A percentile compares a stretch with the other conserved stretches of the same genome.
These are phyloP conservation scores for Aspergillus kassunensis DNA, from an alignment of 495 filamentous ascomycete species.

Conservation along the genomic window DNA sequence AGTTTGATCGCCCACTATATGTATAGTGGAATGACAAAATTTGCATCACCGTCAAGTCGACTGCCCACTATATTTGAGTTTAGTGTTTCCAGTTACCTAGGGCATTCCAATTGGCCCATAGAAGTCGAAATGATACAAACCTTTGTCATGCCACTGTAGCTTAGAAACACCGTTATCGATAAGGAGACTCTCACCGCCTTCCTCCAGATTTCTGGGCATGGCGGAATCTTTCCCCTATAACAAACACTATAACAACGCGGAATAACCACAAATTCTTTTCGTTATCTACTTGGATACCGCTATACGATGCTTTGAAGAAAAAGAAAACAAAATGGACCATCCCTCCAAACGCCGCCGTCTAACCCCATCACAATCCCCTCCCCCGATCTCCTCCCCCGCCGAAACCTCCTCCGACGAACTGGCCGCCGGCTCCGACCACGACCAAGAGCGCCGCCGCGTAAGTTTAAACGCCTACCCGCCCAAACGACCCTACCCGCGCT, in stretches of 20 bases:
- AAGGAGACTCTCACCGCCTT: slow-evolving; percentile 9
- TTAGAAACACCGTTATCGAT: background rate
- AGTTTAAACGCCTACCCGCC: slow-evolving; percentile 39
- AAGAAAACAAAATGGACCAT: slow-evolving; percentile 30
- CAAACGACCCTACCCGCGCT: slow-evolving; percentile 31
- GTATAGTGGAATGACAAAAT: no score
- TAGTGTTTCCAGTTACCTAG: no score
- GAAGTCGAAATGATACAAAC: no score
- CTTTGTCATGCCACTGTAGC: no score
- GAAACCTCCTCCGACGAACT: slow-evolving; percentile 54
- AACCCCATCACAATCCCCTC: slow-evolving; percentile 26
- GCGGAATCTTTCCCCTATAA: background rate
- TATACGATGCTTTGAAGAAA: background rate
- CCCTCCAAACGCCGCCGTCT: slow-evolving; percentile 56
- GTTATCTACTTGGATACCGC: background rate
- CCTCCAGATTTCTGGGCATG: background rate
- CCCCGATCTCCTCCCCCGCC: slow-evolving; percentile 29
- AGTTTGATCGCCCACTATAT: no score
- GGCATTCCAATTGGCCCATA: no score
- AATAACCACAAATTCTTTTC: background rate
- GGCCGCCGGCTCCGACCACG: slow-evolving; percentile 40
- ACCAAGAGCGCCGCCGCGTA: slow-evolving; percentile 38
- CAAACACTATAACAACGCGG: background rate
- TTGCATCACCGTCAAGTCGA: no score
- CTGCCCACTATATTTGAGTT: no score